phyloP scores from a whole-genome alignment of 163 green algal species.

The Scenedesmus sp. region DNA sequence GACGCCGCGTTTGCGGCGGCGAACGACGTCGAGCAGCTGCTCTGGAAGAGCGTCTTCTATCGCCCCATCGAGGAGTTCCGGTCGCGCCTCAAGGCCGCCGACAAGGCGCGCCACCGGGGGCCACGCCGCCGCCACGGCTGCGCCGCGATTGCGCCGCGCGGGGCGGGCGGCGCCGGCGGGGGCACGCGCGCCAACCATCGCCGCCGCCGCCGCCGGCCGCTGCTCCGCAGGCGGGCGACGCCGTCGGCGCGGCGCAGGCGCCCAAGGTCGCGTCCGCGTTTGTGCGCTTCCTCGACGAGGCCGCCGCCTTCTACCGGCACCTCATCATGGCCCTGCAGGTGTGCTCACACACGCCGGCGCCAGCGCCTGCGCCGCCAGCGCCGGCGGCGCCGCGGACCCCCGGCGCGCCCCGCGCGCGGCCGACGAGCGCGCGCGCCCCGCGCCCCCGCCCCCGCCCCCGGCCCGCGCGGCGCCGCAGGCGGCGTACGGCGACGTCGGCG shows the following conservation, averaged over 20 bases:
- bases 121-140: too few species aligned
- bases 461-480: constrained; percentile 69
- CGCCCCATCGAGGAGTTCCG: constrained; percentile 84
- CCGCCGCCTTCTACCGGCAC: constrained; percentile 65
- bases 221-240: constrained; percentile 22
- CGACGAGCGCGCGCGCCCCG: too few species aligned
- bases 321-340: constrained; percentile 52
- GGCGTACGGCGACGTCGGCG: constrained; percentile 63
- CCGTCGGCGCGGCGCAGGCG: constrained; percentile 9
- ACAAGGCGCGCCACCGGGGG: constrained; percentile 28
- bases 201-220: too few species aligned
- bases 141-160: too few species aligned
- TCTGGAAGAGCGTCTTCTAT: constrained; percentile 81
- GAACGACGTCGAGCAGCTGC: constrained; percentile 50
- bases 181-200: too few species aligned
- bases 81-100: constrained; percentile 45
- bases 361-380: too few species aligned
- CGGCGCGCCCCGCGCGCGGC: too few species aligned
- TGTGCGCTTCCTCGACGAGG: constrained; percentile 69
- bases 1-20: constrained; percentile 50
- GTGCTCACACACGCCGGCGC: too few species aligned
- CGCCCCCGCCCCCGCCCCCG: too few species aligned
- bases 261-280: constrained; percentile 57
- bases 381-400: too few species aligned
- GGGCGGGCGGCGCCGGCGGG: too few species aligned